A percentile compares a stretch with the other conserved stretches of the same genome.
Evolutionary conservation across 371 early-diverging fungal species (phyloP).

Genomic region (Parasitella parasitica): DNA sequence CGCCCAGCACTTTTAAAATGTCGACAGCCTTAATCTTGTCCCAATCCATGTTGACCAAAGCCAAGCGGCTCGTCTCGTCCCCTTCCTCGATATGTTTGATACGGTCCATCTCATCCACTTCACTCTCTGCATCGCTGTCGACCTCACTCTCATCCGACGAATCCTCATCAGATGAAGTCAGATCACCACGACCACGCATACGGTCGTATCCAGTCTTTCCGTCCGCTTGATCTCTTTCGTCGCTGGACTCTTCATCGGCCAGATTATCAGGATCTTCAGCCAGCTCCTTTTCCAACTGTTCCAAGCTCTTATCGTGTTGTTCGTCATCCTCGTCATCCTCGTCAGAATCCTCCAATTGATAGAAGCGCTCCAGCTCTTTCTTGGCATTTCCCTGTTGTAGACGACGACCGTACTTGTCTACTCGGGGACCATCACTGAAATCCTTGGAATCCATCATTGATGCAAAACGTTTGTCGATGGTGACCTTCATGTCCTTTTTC

Average conservation of each 20-base stretch:
- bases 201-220: conserved; percentile 57
- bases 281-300: conserved; percentile 48
- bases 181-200: conserved; percentile 85
- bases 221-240: conserved; percentile 23
- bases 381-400: conserved; percentile 49
- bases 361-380: conserved; percentile 58
- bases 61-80: conserved; percentile 87
- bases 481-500: conserved; percentile 80
- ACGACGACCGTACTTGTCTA: conserved; percentile 89
- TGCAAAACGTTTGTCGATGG: conserved; percentile 88
- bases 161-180: conserved; percentile 63
- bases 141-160: conserved; percentile 51
- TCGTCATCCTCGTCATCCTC: conserved; percentile 32
- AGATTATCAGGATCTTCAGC: conserved; percentile 43
- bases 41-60: conserved; percentile 96
- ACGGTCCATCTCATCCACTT: conserved; percentile 54
- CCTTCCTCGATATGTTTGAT: conserved; percentile 67
- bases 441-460: conserved; percentile 78
- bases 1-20: conserved; percentile 83
- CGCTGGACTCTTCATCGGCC: conserved; percentile 18
- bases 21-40: conserved; percentile 88
- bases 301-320: conserved; percentile 37
- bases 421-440: conserved; percentile 71
- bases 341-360: conserved; percentile 59
- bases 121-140: conserved; percentile 60